Conservation (phyloP, 192 early-diverging fungal species). For the Neocallimastix lanati region DNA sequence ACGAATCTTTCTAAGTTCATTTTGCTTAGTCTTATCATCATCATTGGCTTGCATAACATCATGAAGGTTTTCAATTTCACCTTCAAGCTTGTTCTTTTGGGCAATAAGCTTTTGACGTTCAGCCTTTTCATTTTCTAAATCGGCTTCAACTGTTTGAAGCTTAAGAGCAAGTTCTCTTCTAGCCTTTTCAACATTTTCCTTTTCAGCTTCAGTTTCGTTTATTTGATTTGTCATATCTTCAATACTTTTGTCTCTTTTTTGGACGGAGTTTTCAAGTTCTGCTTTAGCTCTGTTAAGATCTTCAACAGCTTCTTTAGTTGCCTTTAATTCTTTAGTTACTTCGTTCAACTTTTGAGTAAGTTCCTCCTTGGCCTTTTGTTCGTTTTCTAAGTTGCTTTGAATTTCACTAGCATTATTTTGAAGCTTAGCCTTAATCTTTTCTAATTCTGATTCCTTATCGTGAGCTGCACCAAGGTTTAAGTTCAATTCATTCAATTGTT, state of each 20-base stretch:
- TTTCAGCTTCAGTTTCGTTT: constrained; percentile 13
- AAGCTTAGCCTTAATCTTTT: constrained; percentile 26
- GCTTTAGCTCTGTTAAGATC: constrained; percentile 12
- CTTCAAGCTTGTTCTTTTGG: constrained; percentile 8
- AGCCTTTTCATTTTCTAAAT: constrained; percentile 19
- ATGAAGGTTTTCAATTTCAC: constrained; percentile 25
- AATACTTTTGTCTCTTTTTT: constrained; percentile 23
- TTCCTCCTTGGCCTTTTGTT: constrained; percentile 14
- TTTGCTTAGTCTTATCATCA: constrained; percentile 27
- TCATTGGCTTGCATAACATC: constrained; percentile 28
- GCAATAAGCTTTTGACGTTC: neutral
- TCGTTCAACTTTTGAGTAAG: constrained; percentile 11
- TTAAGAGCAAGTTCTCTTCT: constrained; percentile 21
- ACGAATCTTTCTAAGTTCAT: constrained; percentile 24
- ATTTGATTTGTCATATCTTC: constrained; percentile 13
- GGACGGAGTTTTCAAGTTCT: constrained; percentile 20
- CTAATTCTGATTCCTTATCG: constrained; percentile 18
- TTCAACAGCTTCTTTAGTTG: constrained; percentile 11
- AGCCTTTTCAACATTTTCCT: constrained; percentile 24
- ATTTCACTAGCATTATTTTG: constrained; percentile 17
- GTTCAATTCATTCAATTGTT: constrained; percentile 18
- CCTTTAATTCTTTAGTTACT: constrained; percentile 17
- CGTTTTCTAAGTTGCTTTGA: constrained; percentile 22
- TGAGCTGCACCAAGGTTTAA: constrained; percentile 17
- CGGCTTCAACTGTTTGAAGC: constrained; percentile 12